phyloP scores from a whole-genome alignment of 164 flowering plant species.

The grape (Vitis vinifera) region DNA sequence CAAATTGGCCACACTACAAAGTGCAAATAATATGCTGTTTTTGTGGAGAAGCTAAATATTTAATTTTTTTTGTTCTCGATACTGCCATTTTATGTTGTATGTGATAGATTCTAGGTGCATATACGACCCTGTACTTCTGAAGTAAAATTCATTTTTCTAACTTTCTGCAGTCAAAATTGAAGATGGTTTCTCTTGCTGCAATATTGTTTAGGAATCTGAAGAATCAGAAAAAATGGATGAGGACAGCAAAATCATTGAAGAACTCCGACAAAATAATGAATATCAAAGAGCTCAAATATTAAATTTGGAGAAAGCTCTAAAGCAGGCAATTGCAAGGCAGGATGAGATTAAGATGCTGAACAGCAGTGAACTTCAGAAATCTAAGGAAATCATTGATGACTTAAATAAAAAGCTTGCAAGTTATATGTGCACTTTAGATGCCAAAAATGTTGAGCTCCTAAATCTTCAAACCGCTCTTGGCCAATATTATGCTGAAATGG shows the following conservation, averaged over 20 bases:
- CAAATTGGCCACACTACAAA: too few relatives aligned
- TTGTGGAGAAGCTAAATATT: not conserved
- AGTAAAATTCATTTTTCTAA: constrained; percentile 5
- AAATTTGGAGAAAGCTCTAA: constrained; percentile 74
- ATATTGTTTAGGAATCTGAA: constrained; percentile 76
- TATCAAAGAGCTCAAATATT: constrained; percentile 65
- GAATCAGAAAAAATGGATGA: constrained; percentile 99
- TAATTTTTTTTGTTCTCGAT: not conserved
- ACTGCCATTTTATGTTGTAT: not conserved
- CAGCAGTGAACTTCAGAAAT: constrained; percentile 58
- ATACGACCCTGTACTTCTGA: constrained; percentile 1
- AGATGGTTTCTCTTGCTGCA: constrained; percentile 33
- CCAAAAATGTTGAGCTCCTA: constrained; percentile 78
- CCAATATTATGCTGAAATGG: constrained; percentile 96
- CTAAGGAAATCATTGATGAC: constrained; percentile 68
- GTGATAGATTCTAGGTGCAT: not conserved
- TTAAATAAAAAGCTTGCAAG: constrained; percentile 61
- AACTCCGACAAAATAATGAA: constrained; percentile 62
- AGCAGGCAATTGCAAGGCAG: constrained; percentile 64
- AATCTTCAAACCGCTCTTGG: constrained; percentile 99
- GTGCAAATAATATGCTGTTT: too few relatives aligned
- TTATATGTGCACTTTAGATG: constrained; percentile 62
- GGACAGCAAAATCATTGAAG: constrained; percentile 88
- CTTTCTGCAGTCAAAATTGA: constrained; percentile 27
- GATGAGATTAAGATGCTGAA: constrained; percentile 59